Evolutionary conservation across 2,329 filamentous ascomycete genomes (phyloP).

Genomic region (Zasmidium angulare): DNA sequence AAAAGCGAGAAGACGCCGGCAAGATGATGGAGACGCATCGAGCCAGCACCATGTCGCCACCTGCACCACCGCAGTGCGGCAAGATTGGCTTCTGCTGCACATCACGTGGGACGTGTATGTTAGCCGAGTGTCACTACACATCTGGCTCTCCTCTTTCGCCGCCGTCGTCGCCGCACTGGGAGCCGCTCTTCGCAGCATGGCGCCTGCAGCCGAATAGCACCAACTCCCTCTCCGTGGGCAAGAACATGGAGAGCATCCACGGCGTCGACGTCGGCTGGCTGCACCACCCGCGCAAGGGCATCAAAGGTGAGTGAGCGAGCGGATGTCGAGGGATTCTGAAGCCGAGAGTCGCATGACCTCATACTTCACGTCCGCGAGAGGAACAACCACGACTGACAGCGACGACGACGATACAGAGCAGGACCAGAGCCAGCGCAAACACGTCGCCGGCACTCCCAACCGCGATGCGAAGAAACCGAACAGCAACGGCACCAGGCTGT

Average conservation of each 20-base stretch:
- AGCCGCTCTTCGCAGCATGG: slow-evolving; percentile 8
- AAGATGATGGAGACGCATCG: too few species aligned
- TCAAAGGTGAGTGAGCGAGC: slow-evolving; percentile 16
- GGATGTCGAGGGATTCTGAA: neutral
- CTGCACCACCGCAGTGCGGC: too few species aligned
- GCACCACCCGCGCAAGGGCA: slow-evolving; percentile 16
- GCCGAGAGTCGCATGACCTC: slow-evolving; percentile 6
- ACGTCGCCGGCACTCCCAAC: neutral
- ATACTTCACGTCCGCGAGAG: neutral
- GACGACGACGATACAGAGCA: slow-evolving; percentile 4
- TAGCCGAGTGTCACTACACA: too few species aligned
- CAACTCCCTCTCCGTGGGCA: slow-evolving; percentile 8
- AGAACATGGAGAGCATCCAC: slow-evolving; percentile 25
- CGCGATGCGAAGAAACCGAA: neutral
- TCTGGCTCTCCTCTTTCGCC: neutral
- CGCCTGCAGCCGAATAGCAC: slow-evolving; percentile 15
- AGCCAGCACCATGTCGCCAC: too few species aligned
- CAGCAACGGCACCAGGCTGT: neutral
- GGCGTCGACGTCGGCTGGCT: slow-evolving; percentile 26
- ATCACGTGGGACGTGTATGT: neutral
- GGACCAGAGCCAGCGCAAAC: slow-evolving; percentile 3
- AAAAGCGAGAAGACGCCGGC: too few species aligned
- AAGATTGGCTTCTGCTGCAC: too few species aligned
- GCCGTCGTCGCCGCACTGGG: neutral
- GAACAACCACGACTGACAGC: neutral